Evolutionary conservation across 768 basidiomycete species (phyloP).

Genomic region (Pluteus cervinus): DNA sequence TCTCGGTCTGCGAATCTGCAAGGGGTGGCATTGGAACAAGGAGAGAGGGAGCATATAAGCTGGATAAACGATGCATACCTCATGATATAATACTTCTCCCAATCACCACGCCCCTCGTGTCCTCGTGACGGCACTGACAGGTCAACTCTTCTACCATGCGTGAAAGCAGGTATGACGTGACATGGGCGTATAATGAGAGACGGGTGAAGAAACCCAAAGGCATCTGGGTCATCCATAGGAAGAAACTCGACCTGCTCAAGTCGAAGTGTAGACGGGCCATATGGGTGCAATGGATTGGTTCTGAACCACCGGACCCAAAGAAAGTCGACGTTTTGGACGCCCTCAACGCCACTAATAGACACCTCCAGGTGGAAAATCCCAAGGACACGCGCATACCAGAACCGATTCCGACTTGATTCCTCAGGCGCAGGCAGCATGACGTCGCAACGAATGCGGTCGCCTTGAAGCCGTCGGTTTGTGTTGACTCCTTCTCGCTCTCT

Average conservation of each 20-base stretch:
- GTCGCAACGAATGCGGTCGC: constrained; percentile 10
- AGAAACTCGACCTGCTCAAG: constrained; percentile 29
- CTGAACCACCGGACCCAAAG: constrained; percentile 24
- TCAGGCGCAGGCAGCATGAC: constrained; percentile 20
- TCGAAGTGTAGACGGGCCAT: constrained; percentile 14
- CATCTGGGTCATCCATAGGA: constrained; percentile 12
- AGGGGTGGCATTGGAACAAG: too few species aligned
- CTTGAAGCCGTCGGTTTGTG: too few species aligned
- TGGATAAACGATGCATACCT: constrained; percentile 28
- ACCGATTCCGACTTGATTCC: constrained; percentile 13
- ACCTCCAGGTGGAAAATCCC: constrained; percentile 20
- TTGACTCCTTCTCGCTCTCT: constrained; percentile 30
- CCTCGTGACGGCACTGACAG: constrained; percentile 12
- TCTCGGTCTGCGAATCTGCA: too few species aligned
- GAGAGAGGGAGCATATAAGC: too few species aligned
- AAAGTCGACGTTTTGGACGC: constrained; percentile 16
- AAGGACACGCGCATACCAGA: constrained; percentile 23
- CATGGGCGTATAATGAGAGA: constrained; percentile 23
- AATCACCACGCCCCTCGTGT: constrained; percentile 12
- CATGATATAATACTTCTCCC: constrained; percentile 26
- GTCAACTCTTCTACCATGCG: constrained; percentile 7
- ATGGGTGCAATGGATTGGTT: neutral
- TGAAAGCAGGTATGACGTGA: constrained; percentile 36
- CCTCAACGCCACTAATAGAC: constrained; percentile 9
- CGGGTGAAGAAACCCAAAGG: constrained; percentile 43